phyloP scores from a whole-genome alignment of 1,284 basidiomycete species.

The Ustilago xerochloae region DNA sequence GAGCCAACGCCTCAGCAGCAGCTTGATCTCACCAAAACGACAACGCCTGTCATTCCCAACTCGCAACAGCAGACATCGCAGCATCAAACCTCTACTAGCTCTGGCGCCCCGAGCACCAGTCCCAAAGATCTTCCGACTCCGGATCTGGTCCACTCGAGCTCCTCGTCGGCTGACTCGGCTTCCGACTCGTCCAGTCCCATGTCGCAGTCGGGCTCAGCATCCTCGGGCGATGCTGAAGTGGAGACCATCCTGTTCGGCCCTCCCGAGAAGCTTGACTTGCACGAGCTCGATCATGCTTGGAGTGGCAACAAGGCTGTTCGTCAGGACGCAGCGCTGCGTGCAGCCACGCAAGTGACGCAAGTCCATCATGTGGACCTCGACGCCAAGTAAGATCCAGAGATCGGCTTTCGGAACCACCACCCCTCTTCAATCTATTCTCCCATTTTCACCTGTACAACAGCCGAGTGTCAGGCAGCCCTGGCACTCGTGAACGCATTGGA shows the following conservation, averaged over 20 bases:
- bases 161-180: constrained; percentile 29
- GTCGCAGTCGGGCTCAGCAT: constrained; percentile 22
- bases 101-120: constrained; percentile 17
- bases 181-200: constrained; percentile 41
- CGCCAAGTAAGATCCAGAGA: constrained; percentile 11
- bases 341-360: constrained; percentile 13
- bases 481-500: neutral
- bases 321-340: constrained; percentile 24
- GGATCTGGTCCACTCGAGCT: constrained; percentile 32
- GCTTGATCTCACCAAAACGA: constrained; percentile 12
- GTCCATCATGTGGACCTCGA: constrained; percentile 11
- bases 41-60: neutral
- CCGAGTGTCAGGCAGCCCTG: constrained; percentile 32
- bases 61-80: constrained; percentile 36
- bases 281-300: constrained; percentile 48
- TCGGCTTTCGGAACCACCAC: neutral
- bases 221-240: constrained; percentile 33
- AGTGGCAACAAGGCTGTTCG: constrained; percentile 30
- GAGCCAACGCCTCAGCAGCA: constrained; percentile 18
- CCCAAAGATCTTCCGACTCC: constrained; percentile 21
- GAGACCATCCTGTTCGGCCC: constrained; percentile 48
- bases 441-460: constrained; percentile 26
- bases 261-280: constrained; percentile 46
- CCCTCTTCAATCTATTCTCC: neutral
- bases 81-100: constrained; percentile 12